These are phyloP conservation scores for Malassezia caprae DNA, from an alignment of 1,284 basidiomycete species.

Conservation along the genomic window DNA sequence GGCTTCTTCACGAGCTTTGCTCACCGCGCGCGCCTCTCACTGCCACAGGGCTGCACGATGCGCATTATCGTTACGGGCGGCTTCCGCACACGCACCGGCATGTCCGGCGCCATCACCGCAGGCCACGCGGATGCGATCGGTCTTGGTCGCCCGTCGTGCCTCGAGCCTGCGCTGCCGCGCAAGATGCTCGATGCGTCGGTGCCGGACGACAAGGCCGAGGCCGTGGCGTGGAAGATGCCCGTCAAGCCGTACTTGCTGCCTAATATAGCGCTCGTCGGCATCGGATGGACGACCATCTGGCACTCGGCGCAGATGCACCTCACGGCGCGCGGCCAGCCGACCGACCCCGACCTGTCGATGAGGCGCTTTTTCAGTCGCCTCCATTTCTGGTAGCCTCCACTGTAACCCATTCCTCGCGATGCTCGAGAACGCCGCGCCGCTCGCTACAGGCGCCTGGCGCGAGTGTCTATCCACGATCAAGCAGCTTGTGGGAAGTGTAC, in stretches of 20 bases:
- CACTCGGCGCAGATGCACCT: constrained; percentile 14
- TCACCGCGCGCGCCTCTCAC: constrained; percentile 45
- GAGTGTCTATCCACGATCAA: not conserved
- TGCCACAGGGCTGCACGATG: constrained; percentile 22
- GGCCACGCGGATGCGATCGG: constrained; percentile 11
- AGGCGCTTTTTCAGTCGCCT: constrained; percentile 1
- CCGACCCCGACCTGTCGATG: constrained; percentile 14
- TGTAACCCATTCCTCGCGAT: not conserved
- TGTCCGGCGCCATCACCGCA: constrained; percentile 52
- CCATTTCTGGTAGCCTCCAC: not conserved
- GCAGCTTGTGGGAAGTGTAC: not conserved
- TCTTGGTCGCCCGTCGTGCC: constrained; percentile 7
- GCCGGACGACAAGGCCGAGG: constrained; percentile 9
- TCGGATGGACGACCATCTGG: constrained; percentile 15
- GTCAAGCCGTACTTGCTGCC: constrained; percentile 1
- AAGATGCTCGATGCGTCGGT: constrained; percentile 2
- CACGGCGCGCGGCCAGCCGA: constrained; percentile 12
- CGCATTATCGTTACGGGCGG: constrained; percentile 73
- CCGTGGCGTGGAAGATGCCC: not conserved
- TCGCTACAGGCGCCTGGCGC: not conserved
- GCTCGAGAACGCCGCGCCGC: not conserved
- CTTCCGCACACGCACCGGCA: constrained; percentile 57
- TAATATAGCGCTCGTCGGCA: constrained; percentile 1
- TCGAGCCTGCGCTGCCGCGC: constrained; percentile 12
- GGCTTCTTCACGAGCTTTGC: constrained; percentile 50